Evolutionary conservation across 257 asterid genomes (phyloP), one percentile per base, ranked within the genome.

Genomic region (Striga asiatica): DNA sequence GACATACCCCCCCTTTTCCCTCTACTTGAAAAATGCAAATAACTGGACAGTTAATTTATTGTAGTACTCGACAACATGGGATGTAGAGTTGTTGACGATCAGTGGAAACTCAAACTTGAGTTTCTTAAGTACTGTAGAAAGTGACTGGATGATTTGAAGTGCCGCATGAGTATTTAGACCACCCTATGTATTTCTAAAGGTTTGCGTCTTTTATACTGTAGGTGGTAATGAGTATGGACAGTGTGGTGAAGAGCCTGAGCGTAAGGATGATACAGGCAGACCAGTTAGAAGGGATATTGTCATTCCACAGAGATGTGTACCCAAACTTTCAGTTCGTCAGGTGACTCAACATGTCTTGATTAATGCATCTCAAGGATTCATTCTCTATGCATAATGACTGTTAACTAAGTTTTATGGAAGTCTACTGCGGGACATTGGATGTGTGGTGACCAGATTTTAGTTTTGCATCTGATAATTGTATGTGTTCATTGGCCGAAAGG

Each of bases 161-260:
- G 12, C 39, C 24, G 24, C 42, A 9, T 0, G 27, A 21, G 35
- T 35, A 19, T 39, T 19, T 50, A 23, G 25, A 37, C 45, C 4
- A 19, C 29, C 55, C 16, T 38, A 20, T 58, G 9, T 50, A 43
- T 46, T 49, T 60, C 24, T 58, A 43, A 65, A 52, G 66, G 45
- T 27, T 54, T 54, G 54, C 27, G 21, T 61, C 20, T 58, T 46
- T 56, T 56, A 42, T 63, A 61, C 46, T 73, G 68, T 74, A 92
- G 98, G 98, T 50, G 98, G 98, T 60, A 92, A 92, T 63, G 98
- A 92, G 77, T 92, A 92, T 48, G 98, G 98, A 29, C 98, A 92
- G 74, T 92, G 98, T 69, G 97, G 97, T 56, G 98, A 87, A 79
- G 97, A 92, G 54, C 88, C 97, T n/a, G 98, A 88, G 75, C 83